Conservation (phyloP, 176 grass and related monocot genomes). For the Oryza punctata region DNA sequence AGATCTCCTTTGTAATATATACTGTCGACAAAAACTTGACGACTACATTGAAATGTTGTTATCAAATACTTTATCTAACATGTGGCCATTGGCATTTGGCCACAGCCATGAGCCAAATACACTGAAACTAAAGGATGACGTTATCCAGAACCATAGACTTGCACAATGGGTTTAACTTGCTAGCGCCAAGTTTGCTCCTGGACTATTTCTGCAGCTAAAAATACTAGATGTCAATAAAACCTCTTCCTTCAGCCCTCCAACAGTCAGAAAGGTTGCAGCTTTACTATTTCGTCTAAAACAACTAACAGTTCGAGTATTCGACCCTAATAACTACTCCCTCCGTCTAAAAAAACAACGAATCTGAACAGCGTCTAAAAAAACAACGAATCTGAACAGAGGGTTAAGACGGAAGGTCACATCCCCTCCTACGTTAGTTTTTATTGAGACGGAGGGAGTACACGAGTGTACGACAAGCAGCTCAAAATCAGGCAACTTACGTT, state of each 20-base stretch:
- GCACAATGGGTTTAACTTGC: neutral
- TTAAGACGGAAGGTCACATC: too few species aligned
- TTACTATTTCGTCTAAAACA: neutral
- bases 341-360: too few species aligned
- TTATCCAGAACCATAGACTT: constrained; percentile 6
- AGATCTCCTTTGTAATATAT: neutral
- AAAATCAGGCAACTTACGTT: constrained; percentile 56
- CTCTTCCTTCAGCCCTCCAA: neutral
- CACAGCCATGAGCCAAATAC: neutral
- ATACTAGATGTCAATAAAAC: neutral
- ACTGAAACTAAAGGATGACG: neutral
- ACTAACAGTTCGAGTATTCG: constrained; percentile 6
- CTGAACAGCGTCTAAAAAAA: too few species aligned
- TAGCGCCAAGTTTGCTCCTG: constrained; percentile 11
- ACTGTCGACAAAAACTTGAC: neutral
- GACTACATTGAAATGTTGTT: neutral
- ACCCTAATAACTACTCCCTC: too few species aligned
- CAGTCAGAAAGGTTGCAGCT: neutral
- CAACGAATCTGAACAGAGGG: too few species aligned
- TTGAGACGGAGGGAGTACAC: too few species aligned
- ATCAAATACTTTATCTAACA: neutral
- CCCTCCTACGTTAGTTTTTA: too few species aligned
- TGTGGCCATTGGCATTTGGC: neutral
- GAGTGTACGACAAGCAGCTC: neutral
- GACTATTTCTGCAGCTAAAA: neutral